Evolutionary conservation across 495 filamentous ascomycete genomes (phyloP), one percentile per base, ranked within the genome.

Genomic region (Podospora bellae-mahoneyi): DNA sequence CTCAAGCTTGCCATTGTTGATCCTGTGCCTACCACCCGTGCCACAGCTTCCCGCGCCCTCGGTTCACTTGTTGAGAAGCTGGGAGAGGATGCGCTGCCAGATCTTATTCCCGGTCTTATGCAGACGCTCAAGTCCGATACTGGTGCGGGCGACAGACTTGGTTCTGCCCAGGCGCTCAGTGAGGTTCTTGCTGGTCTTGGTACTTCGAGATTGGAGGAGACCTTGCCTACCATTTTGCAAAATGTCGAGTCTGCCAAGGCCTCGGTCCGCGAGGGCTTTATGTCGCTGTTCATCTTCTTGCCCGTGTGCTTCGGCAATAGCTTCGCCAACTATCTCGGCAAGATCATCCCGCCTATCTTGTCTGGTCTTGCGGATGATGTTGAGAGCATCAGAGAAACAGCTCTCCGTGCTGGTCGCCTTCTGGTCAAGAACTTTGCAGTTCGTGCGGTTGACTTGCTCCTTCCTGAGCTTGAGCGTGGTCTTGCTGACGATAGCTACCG

Each of bases 251-350:
- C 95, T 74, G 85, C 92, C 63, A 98, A 97, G 78, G 78, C 95
- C 20, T 85, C 92, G 69, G 92, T 97, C 67, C 89, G 95, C 68
- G 95, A 99, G 83, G 95, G 95, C 48, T 99, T 98, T 84, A 99
- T 99, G 95, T 97, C 95, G 30, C 85, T 99, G 55, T 99, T 99
- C 80, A 97, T 99, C 71, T 99, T 96, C 84, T 87, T 99, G 79
- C 95, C 95, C 19, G 96, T 96, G 66, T 99, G 95, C 79, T 99
- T 99, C 76, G 95, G 95, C 71, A 98, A 98, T 84, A 96, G 93
- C 81, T 99, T 99, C 77, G 92, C 95, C 69, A 90, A 91, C 74
- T 99, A 99, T 74, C 90, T 99, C 63, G 91, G 89, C 84, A 92
- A 89, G 75, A 97, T 99, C 73, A 97, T 99, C 74, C 95, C 95